Conservation (phyloP, 2,329 filamentous ascomycete genomes). For the Fusarium tricinctum region DNA sequence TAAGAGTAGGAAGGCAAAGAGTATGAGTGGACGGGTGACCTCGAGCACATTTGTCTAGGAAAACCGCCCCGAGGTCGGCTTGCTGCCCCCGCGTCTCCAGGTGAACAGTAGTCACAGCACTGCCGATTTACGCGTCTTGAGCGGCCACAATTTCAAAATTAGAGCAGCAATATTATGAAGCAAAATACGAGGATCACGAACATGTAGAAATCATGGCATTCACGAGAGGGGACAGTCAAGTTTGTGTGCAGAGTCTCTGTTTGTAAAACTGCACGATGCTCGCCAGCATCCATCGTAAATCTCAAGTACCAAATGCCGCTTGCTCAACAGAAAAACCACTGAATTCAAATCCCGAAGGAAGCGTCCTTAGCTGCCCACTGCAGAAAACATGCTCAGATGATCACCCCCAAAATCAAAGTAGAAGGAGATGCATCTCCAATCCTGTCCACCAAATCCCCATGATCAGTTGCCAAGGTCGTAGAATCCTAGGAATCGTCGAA, state of each 20-base stretch:
- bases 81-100: neutral
- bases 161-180: accelerated
- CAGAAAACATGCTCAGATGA: constrained; percentile 7
- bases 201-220: neutral
- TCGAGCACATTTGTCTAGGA: neutral
- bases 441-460: neutral
- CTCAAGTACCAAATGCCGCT: neutral
- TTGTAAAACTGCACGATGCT: constrained; percentile 12
- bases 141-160: too few relatives aligned
- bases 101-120: neutral
- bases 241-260: constrained; percentile 9
- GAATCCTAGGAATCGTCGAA: neutral
- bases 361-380: constrained; percentile 16
- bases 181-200: too few relatives aligned
- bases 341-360: constrained; percentile 13
- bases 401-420: neutral
- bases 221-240: constrained; percentile 15
- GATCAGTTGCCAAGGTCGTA: neutral
- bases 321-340: constrained; percentile 15
- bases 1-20: accelerated
- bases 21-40: neutral
- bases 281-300: neutral
- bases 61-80: neutral
- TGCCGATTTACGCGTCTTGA: neutral
- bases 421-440: neutral